These are phyloP conservation scores for Dioszegia crocea DNA, from an alignment of 768 basidiomycete species.

Conservation along the genomic window DNA sequence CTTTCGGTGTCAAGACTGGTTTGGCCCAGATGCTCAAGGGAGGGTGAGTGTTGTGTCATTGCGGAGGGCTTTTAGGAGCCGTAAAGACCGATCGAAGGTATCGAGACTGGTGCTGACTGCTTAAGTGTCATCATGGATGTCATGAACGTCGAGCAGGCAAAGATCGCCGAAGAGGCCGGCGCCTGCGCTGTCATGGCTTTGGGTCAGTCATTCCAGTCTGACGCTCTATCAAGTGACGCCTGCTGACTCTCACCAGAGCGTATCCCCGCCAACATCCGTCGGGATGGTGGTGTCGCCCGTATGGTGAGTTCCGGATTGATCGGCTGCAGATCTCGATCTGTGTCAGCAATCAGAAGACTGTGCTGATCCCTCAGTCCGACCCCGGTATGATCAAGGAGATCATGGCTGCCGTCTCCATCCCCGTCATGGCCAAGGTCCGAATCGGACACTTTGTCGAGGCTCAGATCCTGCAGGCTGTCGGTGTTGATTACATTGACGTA, in stretches of 20 bases:
- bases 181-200: slow-evolving; percentile 89
- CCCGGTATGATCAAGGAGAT: slow-evolving; percentile 96
- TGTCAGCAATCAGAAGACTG: too few species aligned
- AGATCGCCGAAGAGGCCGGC: slow-evolving; percentile 94
- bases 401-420: slow-evolving; percentile 88
- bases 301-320: slow-evolving; percentile 64
- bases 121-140: slow-evolving; percentile 72
- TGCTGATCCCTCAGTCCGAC: slow-evolving; percentile 62
- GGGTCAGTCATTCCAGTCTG: slow-evolving; percentile 27
- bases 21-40: slow-evolving; percentile 93
- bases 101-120: background rate
- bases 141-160: slow-evolving; percentile 57
- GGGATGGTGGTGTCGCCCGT: slow-evolving; percentile 85
- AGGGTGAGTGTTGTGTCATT: slow-evolving; percentile 10
- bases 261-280: slow-evolving; percentile 91
- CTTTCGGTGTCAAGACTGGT: slow-evolving; percentile 71
- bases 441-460: slow-evolving; percentile 98
- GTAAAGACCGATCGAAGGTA: too few species aligned
- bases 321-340: background rate
- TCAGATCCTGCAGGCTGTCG: slow-evolving; percentile 90
- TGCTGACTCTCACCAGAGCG: slow-evolving; percentile 55
- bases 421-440: slow-evolving; percentile 83
- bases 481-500: slow-evolving; percentile 73
- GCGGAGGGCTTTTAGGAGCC: too few species aligned
- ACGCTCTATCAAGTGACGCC: background rate